Conservation (phyloP, 2,329 filamentous ascomycete species). For the Clonostachys byssicola region DNA sequence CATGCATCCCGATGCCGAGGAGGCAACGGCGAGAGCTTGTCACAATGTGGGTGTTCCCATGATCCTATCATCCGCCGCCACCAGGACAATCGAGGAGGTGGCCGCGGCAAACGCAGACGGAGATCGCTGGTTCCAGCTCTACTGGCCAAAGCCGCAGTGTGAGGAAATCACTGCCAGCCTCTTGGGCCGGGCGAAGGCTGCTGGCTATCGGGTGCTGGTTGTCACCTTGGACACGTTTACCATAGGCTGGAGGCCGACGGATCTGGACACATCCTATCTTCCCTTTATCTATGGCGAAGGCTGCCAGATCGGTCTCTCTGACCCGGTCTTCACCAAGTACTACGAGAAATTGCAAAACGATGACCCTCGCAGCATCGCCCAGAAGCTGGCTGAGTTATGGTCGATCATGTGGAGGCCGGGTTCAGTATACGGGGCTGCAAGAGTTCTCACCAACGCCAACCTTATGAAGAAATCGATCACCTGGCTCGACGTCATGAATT, state of each 20-base stretch:
- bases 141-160: slow-evolving; percentile 56
- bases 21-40: slow-evolving; percentile 59
- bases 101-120: slow-evolving; percentile 52
- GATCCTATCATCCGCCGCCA: slow-evolving; percentile 62
- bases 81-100: slow-evolving; percentile 62
- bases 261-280: slow-evolving; percentile 59
- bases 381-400: slow-evolving; percentile 5
- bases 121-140: slow-evolving; percentile 69
- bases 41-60: slow-evolving; percentile 59
- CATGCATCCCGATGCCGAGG: slow-evolving; percentile 62
- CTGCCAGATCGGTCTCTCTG: slow-evolving; percentile 58
- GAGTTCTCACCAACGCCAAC: not conserved
- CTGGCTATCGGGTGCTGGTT: slow-evolving; percentile 61
- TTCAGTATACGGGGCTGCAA: slow-evolving; percentile 10
- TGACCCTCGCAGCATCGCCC: not conserved
- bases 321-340: slow-evolving; percentile 56
- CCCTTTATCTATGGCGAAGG: slow-evolving; percentile 58
- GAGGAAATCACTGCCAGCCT: slow-evolving; percentile 63
- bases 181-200: slow-evolving; percentile 54
- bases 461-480: slow-evolving; percentile 34
- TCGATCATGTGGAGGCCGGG: slow-evolving; percentile 7
- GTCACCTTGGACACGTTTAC: slow-evolving; percentile 71
- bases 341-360: slow-evolving; percentile 39
- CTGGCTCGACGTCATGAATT: slow-evolving; percentile 50
- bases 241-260: slow-evolving; percentile 64